Conservation (phyloP, 1,139 yeast species). For the Pichia sp. region DNA sequence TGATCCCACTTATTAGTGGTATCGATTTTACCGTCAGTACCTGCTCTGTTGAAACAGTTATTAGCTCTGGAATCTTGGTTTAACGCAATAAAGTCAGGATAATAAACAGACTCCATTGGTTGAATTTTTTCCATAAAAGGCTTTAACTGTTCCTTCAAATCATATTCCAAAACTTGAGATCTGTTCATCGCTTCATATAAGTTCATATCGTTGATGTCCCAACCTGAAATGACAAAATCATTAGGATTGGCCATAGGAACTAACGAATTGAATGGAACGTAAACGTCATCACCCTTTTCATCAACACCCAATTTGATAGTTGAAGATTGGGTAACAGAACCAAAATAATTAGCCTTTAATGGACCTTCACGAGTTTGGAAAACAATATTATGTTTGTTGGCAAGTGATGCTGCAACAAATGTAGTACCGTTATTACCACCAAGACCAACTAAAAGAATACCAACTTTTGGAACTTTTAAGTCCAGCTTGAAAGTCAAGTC, state of each 20-base stretch:
- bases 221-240: constrained; percentile 85
- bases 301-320: constrained; percentile 89
- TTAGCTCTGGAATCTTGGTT: constrained; percentile 91
- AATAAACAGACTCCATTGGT: constrained; percentile 83
- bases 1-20: constrained; percentile 77
- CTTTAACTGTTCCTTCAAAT: constrained; percentile 69
- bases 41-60: constrained; percentile 60
- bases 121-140: constrained; percentile 53
- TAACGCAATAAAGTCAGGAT: constrained; percentile 95
- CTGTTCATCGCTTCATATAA: constrained; percentile 76
- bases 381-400: constrained; percentile 70
- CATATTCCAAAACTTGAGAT: constrained; percentile 80
- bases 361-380: constrained; percentile 82
- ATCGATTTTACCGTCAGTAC: constrained; percentile 38
- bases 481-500: constrained; percentile 86
- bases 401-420: constrained; percentile 73
- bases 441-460: constrained; percentile 84
- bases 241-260: constrained; percentile 88
- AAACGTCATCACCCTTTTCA: constrained; percentile 72
- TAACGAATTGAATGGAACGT: constrained; percentile 85
- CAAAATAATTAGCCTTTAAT: constrained; percentile 80
- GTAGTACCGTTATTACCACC: constrained; percentile 98
- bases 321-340: constrained; percentile 93
- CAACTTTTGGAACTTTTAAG: constrained; percentile 75
- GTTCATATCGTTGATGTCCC: constrained; percentile 80